phyloP scores from a whole-genome alignment of 2,329 filamentous ascomycete genomes.

The Cladophialophora yegresii region DNA sequence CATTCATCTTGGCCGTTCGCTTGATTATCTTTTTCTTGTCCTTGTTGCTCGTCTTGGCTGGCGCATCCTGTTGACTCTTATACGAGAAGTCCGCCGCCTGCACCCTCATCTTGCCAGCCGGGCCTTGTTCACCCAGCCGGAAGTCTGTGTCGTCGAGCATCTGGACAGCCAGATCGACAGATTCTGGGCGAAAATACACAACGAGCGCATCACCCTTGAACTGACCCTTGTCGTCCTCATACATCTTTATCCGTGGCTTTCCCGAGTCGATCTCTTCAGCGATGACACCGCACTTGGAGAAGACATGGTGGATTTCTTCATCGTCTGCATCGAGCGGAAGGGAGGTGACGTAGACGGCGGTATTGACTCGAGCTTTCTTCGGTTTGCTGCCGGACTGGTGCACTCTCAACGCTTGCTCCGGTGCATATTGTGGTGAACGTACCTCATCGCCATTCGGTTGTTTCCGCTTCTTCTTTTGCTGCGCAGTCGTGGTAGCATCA shows the following conservation, averaged over 20 bases:
- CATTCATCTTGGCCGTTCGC: slow-evolving; percentile 83
- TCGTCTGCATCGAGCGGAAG: slow-evolving; percentile 77
- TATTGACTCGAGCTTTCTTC: slow-evolving; percentile 65
- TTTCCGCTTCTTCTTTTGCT: slow-evolving; percentile 58
- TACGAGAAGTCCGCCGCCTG: slow-evolving; percentile 85
- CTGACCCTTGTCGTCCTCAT: slow-evolving; percentile 73
- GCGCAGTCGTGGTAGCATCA: slow-evolving; percentile 45
- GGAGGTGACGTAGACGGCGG: slow-evolving; percentile 87
- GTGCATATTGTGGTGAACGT: slow-evolving; percentile 34
- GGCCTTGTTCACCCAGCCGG: slow-evolving; percentile 60
- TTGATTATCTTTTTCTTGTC: slow-evolving; percentile 89
- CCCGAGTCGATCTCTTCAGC: slow-evolving; percentile 91
- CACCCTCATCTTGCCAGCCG: slow-evolving; percentile 70
- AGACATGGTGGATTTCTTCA: slow-evolving; percentile 78
- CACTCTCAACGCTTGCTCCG: slow-evolving; percentile 41
- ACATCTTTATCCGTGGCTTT: slow-evolving; percentile 88
- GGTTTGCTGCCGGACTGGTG: slow-evolving; percentile 37
- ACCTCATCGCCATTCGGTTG: slow-evolving; percentile 55
- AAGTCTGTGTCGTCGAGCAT: slow-evolving; percentile 66
- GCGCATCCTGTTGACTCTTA: slow-evolving; percentile 77
- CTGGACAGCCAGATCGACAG: slow-evolving; percentile 68
- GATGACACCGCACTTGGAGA: slow-evolving; percentile 87
- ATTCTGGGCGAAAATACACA: slow-evolving; percentile 93
- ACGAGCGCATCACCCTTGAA: slow-evolving; percentile 94
- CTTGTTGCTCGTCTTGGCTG: slow-evolving; percentile 53